A percentile compares a stretch with the other conserved stretches of the same genome.
Evolutionary conservation across 1,284 basidiomycete genomes (phyloP).

Genomic region (Rhodotorula glutinis): DNA sequence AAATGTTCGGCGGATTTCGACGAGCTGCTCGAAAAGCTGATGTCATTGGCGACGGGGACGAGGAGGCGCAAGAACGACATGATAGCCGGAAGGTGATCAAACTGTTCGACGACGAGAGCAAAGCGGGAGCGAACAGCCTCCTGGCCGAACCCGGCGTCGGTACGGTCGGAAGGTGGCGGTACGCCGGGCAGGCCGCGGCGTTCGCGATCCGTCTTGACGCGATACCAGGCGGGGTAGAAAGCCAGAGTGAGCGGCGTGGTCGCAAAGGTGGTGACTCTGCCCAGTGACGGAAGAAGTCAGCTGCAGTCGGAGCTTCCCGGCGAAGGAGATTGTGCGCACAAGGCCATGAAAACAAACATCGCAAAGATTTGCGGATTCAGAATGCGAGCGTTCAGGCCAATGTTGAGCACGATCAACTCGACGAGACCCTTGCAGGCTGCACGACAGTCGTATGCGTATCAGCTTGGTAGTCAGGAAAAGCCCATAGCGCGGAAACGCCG

Average conservation of each 20-base stretch:
- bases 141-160: conserved; percentile 8
- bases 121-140: conserved; percentile 54
- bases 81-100: conserved; percentile 70
- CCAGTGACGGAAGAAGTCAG: background rate
- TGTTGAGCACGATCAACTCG: conserved; percentile 81
- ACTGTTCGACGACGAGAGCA: conserved; percentile 81
- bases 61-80: conserved; percentile 55
- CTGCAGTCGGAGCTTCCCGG: background rate
- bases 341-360: conserved; percentile 65
- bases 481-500: background rate
- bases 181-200: conserved; percentile 26
- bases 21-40: background rate
- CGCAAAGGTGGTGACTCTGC: conserved; percentile 46
- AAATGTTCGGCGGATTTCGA: background rate
- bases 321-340: conserved; percentile 29
- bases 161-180: conserved; percentile 47
- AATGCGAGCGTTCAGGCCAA: conserved; percentile 75
- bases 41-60: conserved; percentile 46
- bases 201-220: conserved; percentile 37
- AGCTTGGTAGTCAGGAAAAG: background rate
- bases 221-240: conserved; percentile 48
- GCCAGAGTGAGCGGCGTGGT: conserved; percentile 50
- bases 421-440: conserved; percentile 42
- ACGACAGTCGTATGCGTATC: background rate
- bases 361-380: conserved; percentile 63